Conservation (phyloP, 129 eudicot genomes). For the Chrysanthemum lavandulifolium region DNA sequence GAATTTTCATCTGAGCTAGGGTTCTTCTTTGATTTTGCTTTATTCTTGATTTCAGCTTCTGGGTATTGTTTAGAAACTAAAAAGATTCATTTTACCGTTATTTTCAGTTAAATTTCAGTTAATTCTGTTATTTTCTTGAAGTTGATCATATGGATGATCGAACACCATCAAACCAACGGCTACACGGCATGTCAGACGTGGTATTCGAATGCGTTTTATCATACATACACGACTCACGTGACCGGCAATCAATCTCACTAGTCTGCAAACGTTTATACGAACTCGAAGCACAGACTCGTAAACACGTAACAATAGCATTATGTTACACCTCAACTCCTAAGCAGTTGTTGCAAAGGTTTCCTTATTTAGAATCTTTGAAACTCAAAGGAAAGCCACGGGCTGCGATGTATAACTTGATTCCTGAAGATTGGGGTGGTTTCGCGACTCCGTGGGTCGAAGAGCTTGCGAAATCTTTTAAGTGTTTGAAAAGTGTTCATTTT, state of each 20-base stretch:
- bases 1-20: too few relatives aligned
- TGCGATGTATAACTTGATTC: constrained; percentile 80
- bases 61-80: too few relatives aligned
- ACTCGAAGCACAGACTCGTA: constrained; percentile 65
- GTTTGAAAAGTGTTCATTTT: constrained; percentile 61
- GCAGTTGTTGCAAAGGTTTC: constrained; percentile 52
- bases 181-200: constrained; percentile 46
- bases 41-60: background rate
- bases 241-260: constrained; percentile 63
- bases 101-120: background rate
- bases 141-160: constrained; percentile 22
- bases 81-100: too few relatives aligned
- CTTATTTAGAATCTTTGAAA: constrained; percentile 57
- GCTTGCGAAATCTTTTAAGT: constrained; percentile 39
- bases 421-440: constrained; percentile 90
- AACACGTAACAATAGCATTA: constrained; percentile 79
- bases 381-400: constrained; percentile 96
- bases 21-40: too few relatives aligned
- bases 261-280: constrained; percentile 69
- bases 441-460: constrained; percentile 77
- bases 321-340: constrained; percentile 72
- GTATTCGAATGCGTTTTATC: constrained; percentile 69
- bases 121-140: background rate
- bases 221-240: constrained; percentile 66
- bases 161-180: constrained; percentile 12